Percentiles rank a stretch among this genome's conserved stretches.
phyloP scores from a whole-genome alignment of 2,329 filamentous ascomycete genomes.

The Colletotrichum godetiae region DNA sequence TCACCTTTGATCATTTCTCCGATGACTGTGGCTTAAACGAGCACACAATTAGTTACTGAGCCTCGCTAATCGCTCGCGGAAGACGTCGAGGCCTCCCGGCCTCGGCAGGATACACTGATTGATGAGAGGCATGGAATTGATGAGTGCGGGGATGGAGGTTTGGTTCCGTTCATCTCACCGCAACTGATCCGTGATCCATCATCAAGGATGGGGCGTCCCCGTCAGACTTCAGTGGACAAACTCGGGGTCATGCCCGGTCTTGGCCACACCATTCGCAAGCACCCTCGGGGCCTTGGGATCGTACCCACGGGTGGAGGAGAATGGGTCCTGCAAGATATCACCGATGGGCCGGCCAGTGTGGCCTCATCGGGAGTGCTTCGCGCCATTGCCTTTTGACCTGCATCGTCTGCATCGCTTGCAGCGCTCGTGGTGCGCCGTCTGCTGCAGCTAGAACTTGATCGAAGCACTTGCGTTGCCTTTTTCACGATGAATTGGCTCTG shows the following conservation, averaged over 20 bases:
- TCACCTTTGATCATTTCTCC: neutral
- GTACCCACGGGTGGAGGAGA: conserved; percentile 18
- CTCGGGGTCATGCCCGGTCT: conserved; percentile 17
- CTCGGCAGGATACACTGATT: conserved; percentile 9
- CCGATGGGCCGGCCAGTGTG: conserved; percentile 17
- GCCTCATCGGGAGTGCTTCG: conserved; percentile 22
- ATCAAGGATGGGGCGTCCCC: conserved; percentile 19
- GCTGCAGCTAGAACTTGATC: conserved; percentile 27
- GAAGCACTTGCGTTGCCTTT: conserved; percentile 1
- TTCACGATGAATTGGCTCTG: neutral
- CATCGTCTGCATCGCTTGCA: conserved; percentile 23
- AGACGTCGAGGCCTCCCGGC: conserved; percentile 2
- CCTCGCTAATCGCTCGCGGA: conserved; percentile 33
- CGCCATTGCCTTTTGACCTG: conserved; percentile 8
- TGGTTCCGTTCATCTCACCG: conserved; percentile 31
- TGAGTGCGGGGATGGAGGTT: conserved; percentile 13
- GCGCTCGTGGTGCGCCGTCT: conserved; percentile 4
- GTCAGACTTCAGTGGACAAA: conserved; percentile 1
- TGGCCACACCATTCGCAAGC: conserved; percentile 25
- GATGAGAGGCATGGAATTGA: neutral
- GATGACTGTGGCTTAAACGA: neutral
- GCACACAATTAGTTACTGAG: neutral
- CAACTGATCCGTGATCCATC: conserved; percentile 30
- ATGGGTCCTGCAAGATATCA: conserved; percentile 28
- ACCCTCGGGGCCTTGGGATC: conserved; percentile 8